Evolutionary conservation across 371 early-diverging fungal genomes (phyloP).

Genomic region (Apophysomyces elegans): DNA sequence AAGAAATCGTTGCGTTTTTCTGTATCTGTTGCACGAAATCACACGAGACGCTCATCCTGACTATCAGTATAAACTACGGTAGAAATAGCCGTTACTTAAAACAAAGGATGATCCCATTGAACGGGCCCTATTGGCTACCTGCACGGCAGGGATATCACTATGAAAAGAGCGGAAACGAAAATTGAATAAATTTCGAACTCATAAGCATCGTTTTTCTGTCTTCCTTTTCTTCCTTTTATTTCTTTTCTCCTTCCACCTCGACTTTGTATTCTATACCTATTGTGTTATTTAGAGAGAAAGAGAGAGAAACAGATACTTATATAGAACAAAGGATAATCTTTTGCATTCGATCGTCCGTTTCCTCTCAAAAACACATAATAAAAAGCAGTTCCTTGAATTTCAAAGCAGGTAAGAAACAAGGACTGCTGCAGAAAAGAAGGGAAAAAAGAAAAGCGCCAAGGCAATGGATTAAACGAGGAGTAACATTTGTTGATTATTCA

Average conservation of each 20-base stretch:
- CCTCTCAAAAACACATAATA: conserved; percentile 8
- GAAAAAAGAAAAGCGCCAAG: background rate
- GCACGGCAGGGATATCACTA: no score
- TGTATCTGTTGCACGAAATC: no score
- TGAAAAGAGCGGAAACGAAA: background rate
- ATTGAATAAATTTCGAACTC: conserved; percentile 11
- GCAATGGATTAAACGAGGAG: background rate
- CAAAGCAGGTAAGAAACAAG: conserved; percentile 7
- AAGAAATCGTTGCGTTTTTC: no score
- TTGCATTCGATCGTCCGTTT: background rate
- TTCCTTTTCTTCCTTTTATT: conserved; percentile 14
- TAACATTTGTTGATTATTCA: background rate
- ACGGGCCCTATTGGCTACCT: no score
- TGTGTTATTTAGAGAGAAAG: background rate
- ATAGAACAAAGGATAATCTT: background rate
- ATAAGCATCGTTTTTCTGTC: conserved; percentile 16
- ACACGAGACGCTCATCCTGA: no score
- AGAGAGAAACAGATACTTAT: background rate
- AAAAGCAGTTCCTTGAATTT: background rate
- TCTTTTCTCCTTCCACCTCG: conserved; percentile 12
- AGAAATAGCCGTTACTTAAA: no score
- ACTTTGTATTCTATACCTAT: conserved; percentile 1
- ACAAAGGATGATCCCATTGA: no score
- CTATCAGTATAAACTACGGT: no score
- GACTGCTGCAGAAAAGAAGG: background rate